Conservation (phyloP, 305 asterid genomes). For the Fraxinus nigra region DNA sequence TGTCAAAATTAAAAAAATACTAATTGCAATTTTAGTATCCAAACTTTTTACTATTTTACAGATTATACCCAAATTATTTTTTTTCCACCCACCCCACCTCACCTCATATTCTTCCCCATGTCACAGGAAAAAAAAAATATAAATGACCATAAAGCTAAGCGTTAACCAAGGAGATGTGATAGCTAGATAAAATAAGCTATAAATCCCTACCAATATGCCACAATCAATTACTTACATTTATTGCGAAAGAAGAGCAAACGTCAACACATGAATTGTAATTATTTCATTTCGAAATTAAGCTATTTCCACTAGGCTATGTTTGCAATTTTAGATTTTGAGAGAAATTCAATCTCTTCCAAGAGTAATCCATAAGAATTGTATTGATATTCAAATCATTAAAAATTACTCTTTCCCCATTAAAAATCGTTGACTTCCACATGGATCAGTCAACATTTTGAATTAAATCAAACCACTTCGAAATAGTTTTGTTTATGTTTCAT, state of each 20-base stretch:
- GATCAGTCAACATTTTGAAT: no score
- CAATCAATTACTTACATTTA: no score
- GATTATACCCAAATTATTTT: no score
- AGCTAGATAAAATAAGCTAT: neutral
- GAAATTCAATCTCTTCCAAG: neutral
- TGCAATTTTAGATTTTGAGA: neutral
- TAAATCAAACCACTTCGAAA: no score
- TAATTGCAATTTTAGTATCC: no score
- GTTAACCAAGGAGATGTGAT: neutral
- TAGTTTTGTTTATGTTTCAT: no score
- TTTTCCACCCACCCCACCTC: no score
- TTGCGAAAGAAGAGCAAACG: neutral
- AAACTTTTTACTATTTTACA: no score
- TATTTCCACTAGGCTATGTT: neutral
- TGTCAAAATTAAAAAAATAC: no score
- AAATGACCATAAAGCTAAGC: neutral
- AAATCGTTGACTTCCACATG: no score
- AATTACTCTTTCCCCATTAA: neutral
- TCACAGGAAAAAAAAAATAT: neutral
- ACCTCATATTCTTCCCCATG: neutral
- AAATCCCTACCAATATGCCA: no score
- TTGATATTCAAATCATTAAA: neutral
- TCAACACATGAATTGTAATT: neutral
- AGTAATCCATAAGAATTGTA: neutral
- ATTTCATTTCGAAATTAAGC: neutral